Evolutionary conservation across 2,329 filamentous ascomycete species (phyloP), one percentile per base, ranked within the genome.

Genomic region (Fusarium abutilonis): DNA sequence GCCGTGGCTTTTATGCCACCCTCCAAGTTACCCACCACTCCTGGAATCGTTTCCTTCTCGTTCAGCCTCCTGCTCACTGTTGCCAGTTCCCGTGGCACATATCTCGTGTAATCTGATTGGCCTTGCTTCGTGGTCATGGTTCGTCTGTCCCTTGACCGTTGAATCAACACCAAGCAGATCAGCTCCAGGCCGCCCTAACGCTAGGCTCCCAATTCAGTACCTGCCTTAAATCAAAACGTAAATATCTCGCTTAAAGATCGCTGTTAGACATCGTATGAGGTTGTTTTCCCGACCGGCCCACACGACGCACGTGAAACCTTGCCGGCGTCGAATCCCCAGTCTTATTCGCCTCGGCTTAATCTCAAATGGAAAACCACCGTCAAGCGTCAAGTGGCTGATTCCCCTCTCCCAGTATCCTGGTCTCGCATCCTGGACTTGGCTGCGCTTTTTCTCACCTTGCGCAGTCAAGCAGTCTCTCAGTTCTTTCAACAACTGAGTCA

Each of bases 221-320:
- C 62, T 64, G 62, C 62, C 62, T 65, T 51, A 63, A 60, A 54
- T 48, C 62, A 48, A 40, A 61, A 65, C 38, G 44, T 64, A 53
- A 52, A 64, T 55, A 43, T 49, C 46, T 65, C 62, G 57, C 62
- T 59, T 65, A 58, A 48, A 55, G 42, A 49, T 63, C 56, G 29
- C 42, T 47, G 42, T 40, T 38, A 41, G 45, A 50, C 52, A 43
- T 57, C 54, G 58, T 59, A 66, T 56, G 59, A 69, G 52, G 52
- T 52, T 61, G 54, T 42, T 59, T 51, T 60, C 48, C 60, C 42
- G 48, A 42, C 53, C 50, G 54, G 63, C 50, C 55, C 53, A 55
- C 62, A 68, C 48, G 52, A 52, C 53, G 59, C 62, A 68, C 48
- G 52, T 68, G 65, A 69, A 69, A 68, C 66, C 60, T 68, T 59